phyloP scores from a whole-genome alignment of 2,329 filamentous ascomycete species.

The Cladosporium sp. region DNA sequence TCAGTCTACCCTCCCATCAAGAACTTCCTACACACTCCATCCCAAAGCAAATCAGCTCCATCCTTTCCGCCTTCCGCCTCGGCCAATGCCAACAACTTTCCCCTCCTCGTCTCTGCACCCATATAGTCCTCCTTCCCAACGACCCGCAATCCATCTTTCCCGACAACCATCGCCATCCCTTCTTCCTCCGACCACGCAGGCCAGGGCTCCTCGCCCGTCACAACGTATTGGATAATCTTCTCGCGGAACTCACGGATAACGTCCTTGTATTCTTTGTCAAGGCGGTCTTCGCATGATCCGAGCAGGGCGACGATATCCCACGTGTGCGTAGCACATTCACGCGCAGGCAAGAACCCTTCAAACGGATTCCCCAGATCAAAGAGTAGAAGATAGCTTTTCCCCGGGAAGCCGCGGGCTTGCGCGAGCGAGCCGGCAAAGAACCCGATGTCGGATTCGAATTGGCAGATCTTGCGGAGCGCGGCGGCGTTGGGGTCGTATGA shows the following conservation, averaged over 20 bases:
- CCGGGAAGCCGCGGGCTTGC: conserved; percentile 14
- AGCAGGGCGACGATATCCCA: conserved; percentile 25
- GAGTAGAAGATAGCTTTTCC: conserved; percentile 20
- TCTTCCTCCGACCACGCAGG: conserved; percentile 4
- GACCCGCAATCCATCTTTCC: conserved; percentile 13
- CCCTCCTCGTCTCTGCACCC: conserved; percentile 42
- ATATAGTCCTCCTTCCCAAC: conserved; percentile 51
- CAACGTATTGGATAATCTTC: conserved; percentile 13
- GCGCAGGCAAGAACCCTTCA: conserved; percentile 15
- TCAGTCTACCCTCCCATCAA: neutral
- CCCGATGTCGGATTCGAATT: conserved; percentile 25
- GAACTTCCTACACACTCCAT: conserved; percentile 8
- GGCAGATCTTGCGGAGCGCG: conserved; percentile 23
- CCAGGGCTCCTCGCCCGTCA: conserved; percentile 20
- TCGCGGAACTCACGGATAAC: conserved; percentile 18
- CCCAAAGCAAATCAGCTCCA: conserved; percentile 5
- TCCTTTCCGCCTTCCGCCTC: neutral
- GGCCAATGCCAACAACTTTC: neutral
- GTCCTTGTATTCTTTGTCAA: neutral
- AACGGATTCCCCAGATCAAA: conserved; percentile 26
- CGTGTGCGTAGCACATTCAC: conserved; percentile 24
- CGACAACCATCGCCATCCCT: neutral
- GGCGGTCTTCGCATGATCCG: conserved; percentile 20
- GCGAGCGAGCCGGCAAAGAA: conserved; percentile 24
- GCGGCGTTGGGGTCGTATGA: conserved; percentile 11